Evolutionary conservation across 495 filamentous ascomycete genomes (phyloP).

Genomic region (Penicillium lagena): DNA sequence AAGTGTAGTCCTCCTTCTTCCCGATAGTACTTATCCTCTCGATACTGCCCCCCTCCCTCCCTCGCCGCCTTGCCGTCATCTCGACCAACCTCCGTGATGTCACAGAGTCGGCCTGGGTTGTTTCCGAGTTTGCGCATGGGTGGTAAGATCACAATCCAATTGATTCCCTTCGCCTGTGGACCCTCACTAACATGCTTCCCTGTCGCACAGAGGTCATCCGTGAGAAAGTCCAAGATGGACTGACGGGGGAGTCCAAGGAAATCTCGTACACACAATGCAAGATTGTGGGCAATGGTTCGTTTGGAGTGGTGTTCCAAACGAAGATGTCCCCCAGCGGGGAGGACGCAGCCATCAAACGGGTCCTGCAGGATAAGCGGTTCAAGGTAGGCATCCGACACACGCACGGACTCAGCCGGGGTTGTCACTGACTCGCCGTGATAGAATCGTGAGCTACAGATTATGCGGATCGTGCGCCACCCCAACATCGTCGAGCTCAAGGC

Average conservation of each 20-base stretch:
- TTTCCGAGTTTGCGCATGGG: slow-evolving; percentile 78
- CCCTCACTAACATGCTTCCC: slow-evolving; percentile 3
- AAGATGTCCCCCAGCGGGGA: slow-evolving; percentile 95
- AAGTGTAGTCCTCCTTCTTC: too few species aligned
- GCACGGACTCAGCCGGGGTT: not conserved
- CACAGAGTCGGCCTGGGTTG: slow-evolving; percentile 66
- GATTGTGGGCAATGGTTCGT: slow-evolving; percentile 99
- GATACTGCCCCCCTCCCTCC: too few species aligned
- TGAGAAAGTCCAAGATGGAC: slow-evolving; percentile 97
- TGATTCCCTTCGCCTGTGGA: not conserved
- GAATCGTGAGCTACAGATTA: slow-evolving; percentile 99
- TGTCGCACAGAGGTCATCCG: slow-evolving; percentile 76
- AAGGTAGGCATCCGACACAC: slow-evolving; percentile 54
- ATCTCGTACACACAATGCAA: slow-evolving; percentile 99
- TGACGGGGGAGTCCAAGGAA: slow-evolving; percentile 92
- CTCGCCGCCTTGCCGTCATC: too few species aligned
- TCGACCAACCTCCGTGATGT: slow-evolving; percentile 44
- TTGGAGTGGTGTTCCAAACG: slow-evolving; percentile 98
- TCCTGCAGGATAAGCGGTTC: slow-evolving; percentile 98
- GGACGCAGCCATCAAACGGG: slow-evolving; percentile 97
- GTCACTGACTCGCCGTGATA: slow-evolving; percentile 39
- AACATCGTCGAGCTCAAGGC: slow-evolving; percentile 99
- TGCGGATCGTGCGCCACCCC: slow-evolving; percentile 97
- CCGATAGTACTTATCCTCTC: too few species aligned
- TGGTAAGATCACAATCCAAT: slow-evolving; percentile 47